These are phyloP conservation scores for Camelina laxa DNA, from an alignment of 345 rosid species.

Conservation along the genomic window DNA sequence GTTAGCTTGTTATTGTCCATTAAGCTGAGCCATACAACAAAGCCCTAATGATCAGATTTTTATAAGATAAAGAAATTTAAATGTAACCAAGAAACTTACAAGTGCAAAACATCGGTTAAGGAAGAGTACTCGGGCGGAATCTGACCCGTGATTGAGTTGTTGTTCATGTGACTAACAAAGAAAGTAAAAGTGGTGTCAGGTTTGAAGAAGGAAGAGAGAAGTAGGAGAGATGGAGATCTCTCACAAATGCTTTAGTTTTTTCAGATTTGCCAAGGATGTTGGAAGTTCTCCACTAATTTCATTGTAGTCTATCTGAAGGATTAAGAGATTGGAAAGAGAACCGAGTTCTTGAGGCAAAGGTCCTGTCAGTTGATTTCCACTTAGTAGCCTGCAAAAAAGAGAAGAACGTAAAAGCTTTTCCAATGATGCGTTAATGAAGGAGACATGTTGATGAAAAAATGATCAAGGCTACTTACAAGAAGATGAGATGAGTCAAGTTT, in stretches of 20 bases:
- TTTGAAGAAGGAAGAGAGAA: not conserved
- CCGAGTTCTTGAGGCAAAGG: constrained; percentile 55
- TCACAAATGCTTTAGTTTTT: constrained; percentile 48
- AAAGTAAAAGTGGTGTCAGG: constrained; percentile 2
- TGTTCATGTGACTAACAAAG: constrained; percentile 54
- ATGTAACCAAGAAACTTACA: constrained; percentile 44
- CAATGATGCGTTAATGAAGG: not conserved
- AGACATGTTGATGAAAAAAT: not conserved
- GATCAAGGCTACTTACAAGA: constrained; percentile 47
- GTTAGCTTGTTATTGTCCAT: constrained; percentile 58
- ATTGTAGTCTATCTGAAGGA: constrained; percentile 52
- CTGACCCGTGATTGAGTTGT: constrained; percentile 59
- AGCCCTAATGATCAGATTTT: not conserved
- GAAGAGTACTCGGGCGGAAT: constrained; percentile 50
- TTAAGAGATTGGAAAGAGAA: constrained; percentile 46
- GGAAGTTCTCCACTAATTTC: constrained; percentile 50
- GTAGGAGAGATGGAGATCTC: constrained; percentile 42
- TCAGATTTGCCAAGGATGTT: constrained; percentile 46
- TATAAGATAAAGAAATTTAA: not conserved
- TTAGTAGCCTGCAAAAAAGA: constrained; percentile 49
- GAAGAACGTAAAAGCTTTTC: not conserved
- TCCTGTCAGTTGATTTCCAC: constrained; percentile 57
- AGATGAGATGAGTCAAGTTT: constrained; percentile 44
- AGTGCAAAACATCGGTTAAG: constrained; percentile 49
- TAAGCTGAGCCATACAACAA: constrained; percentile 39